Base-by-base conservation (phyloP, 768 basidiomycete genomes). In the Termitomyces sp. region DNA sequence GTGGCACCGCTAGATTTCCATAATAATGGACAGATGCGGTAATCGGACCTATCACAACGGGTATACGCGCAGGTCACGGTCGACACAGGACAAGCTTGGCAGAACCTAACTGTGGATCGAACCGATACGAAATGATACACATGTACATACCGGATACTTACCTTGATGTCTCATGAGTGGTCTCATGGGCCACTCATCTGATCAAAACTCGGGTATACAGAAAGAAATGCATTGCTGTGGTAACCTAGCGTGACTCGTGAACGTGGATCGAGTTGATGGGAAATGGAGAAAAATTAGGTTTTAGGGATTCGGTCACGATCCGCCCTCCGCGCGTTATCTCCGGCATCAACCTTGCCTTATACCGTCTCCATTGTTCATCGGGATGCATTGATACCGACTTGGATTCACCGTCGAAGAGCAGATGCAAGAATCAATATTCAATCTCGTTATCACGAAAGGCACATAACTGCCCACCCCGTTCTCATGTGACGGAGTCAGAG, bases 1-100 rank as follows among this genome's bases (percentile, higher is more conserved):
- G 57, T 61, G 68, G 70, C 68, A 72, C 70, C 69, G 70, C 69
- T 73, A 72, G 68, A 69, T 71, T 70, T 70, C 74, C 72, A 66
- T 66, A 71, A 71, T 68, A 70, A 73, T 69, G 68, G 63, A 36
- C 69, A 66, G 71, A 70, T 42, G 68, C 62, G 66, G 64, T 69
- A 68, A 61, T 59, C 60, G n/a, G 59, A 67, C 70, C 62, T 62
- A 53, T 57, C 58, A 62, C 48, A 58, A 66, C 66, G 68, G 68
- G 55, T 62, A 65, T 66, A 64, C 68, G 60, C 63, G 54, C 58
- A 53, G 58, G 41, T 42, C n/a, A 20, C 22, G 9, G 64, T 63
- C 5, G 9, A 9, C 61, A 62, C 58, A 55, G 59, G 41, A 52
- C 34, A 44, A 51, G 50, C 57, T 63, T 63, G 56, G 61, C 59